Evolutionary conservation across 177 flowering plant genomes (phyloP).

Genomic region (Vitis hybrid): DNA sequence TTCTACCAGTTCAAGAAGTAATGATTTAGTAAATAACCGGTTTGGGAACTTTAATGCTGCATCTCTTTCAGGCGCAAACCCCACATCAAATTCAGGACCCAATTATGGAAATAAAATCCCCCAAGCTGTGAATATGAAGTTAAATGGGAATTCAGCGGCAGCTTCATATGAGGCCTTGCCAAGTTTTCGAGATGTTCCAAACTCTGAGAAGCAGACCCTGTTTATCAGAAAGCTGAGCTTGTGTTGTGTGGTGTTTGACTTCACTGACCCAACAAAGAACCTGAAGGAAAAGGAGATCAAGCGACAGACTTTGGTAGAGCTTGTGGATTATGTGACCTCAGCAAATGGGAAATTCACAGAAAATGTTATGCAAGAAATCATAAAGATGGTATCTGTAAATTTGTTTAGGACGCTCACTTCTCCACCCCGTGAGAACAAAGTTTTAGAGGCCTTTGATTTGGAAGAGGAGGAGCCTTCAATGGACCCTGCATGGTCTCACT

Average conservation of each 20-base stretch:
- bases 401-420: slow-evolving; percentile 49
- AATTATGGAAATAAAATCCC: slow-evolving; percentile 35
- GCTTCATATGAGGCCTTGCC: slow-evolving; percentile 60
- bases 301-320: slow-evolving; percentile 64
- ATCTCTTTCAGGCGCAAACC: slow-evolving; percentile 17
- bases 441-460: slow-evolving; percentile 54
- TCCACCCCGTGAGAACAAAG: slow-evolving; percentile 62
- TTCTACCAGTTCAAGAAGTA: slow-evolving; percentile 39
- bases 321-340: slow-evolving; percentile 61
- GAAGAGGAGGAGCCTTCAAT: slow-evolving; percentile 78
- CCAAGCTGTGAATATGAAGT: slow-evolving; percentile 29
- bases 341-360: slow-evolving; percentile 66
- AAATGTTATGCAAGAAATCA: slow-evolving; percentile 53
- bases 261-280: slow-evolving; percentile 52
- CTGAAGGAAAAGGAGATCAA: slow-evolving; percentile 65
- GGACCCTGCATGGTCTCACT: slow-evolving; percentile 83
- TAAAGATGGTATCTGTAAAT: slow-evolving; percentile 56
- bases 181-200: slow-evolving; percentile 64
- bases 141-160: slow-evolving; percentile 30
- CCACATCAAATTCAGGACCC: slow-evolving; percentile 19
- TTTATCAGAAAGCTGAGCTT: slow-evolving; percentile 50
- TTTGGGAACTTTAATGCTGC: slow-evolving; percentile 22
- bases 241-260: slow-evolving; percentile 64
- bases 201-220: slow-evolving; percentile 60
- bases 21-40: slow-evolving; percentile 17